Evolutionary conservation across 1,139 yeast genomes (phyloP).

Genomic region (Yamadazyma triangularis): DNA sequence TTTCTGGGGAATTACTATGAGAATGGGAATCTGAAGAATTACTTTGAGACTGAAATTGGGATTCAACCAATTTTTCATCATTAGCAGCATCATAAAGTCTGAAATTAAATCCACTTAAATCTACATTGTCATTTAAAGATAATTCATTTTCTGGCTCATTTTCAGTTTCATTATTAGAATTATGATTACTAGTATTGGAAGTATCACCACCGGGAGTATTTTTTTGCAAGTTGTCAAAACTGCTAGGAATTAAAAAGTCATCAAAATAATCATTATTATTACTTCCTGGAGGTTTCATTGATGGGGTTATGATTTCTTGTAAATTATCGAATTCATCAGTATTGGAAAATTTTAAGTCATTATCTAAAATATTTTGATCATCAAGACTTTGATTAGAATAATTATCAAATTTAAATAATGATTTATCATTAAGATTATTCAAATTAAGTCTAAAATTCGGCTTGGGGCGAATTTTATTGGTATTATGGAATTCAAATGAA

Average conservation of each 20-base stretch:
- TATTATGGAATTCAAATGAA: constrained; percentile 7
- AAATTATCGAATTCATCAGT: constrained; percentile 5
- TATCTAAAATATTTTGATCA: constrained; percentile 8
- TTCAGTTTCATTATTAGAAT: neutral
- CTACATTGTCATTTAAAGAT: constrained; percentile 8
- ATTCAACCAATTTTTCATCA: neutral
- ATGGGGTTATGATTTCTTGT: constrained; percentile 27
- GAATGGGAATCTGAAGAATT: constrained; percentile 1
- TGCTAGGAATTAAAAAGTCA: constrained; percentile 9
- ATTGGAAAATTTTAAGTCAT: constrained; percentile 8
- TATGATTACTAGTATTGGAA: too few species aligned
- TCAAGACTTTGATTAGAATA: constrained; percentile 5
- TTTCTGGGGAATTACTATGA: constrained; percentile 1
- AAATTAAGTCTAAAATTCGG: constrained; percentile 13
- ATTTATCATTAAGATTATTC: constrained; percentile 7
- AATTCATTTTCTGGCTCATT: neutral
- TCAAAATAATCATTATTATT: constrained; percentile 33
- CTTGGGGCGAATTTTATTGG: constrained; percentile 3
- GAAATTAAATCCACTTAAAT: constrained; percentile 20
- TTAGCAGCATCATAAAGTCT: constrained; percentile 13
- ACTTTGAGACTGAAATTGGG: neutral
- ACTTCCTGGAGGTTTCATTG: constrained; percentile 39
- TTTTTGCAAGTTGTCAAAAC: constrained; percentile 6
- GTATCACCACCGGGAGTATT: too few species aligned
- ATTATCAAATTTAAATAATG: neutral